Base-by-base conservation (phyloP, 2,329 filamentous ascomycete species). In the Nigrospora sphaerica region DNA sequence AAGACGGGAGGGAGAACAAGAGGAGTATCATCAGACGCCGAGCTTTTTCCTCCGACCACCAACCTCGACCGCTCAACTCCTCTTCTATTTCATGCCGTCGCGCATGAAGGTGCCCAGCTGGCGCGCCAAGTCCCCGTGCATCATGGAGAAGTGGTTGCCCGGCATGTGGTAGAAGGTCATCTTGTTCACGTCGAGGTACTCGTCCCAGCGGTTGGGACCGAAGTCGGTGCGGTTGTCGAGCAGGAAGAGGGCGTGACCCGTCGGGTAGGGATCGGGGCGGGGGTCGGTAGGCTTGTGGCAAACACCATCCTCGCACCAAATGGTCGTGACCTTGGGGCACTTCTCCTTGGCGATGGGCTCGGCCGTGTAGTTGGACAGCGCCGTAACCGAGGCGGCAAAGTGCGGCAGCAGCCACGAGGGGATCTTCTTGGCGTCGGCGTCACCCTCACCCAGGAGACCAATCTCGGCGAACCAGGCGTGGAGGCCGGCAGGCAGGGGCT, bases 71-170 rank as follows among this genome's bases (percentile, higher is more conserved):
- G 23, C 6, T 4, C 19, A 5, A 5, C 23, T 5, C 23, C 23
- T 9, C 23, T 9, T 28, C 23, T 28, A 28, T 28, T 28, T 16
- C 48, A 64, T 61, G 6, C 58, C 60, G 19, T 63, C 57, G 41
- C 57, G 60, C 52, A 64, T 49, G 46, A 63, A 64, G 11, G 46
- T 47, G 11, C 60, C 61, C 4, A 64, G 52, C 32, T 58, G 52
- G 49, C 62, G 61, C 12, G 62, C 62, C 2, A 65, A 45, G 4
- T 71, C 61, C 50, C 80, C 81, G 62, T 84, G 80, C 82, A 88
- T 87, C 83, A 88, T 88, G 17, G 75, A 80, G 66, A 88, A 88
- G 66, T 88, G 84, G 57, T 88, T 85, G 3, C 83, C 85, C 14
- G 78, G 78, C 80, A 86, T 85, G 57, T 84, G 80, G 46, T 74